phyloP scores from a whole-genome alignment of 2,329 filamentous ascomycete genomes.

The Pleomassaria siparia region DNA sequence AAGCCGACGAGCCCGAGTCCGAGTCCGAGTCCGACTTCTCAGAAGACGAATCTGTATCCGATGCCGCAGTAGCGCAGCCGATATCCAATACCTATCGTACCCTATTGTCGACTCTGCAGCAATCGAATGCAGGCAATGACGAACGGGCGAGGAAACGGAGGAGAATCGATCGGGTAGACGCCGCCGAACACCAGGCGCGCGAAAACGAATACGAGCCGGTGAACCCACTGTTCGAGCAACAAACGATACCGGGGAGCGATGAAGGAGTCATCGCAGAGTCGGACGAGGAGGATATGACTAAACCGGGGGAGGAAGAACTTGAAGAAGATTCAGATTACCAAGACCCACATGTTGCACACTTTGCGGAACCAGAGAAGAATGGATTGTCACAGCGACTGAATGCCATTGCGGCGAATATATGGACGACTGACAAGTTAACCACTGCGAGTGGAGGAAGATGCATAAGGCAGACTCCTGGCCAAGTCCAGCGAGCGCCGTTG shows the following conservation, averaged over 20 bases:
- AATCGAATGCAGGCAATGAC: constrained; percentile 39
- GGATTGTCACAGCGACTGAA: constrained; percentile 56
- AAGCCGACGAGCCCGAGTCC: constrained; percentile 21
- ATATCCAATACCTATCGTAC: constrained; percentile 54
- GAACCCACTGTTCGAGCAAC: too few species aligned
- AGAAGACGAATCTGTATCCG: constrained; percentile 19
- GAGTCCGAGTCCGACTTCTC: constrained; percentile 26
- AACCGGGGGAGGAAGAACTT: constrained; percentile 39
- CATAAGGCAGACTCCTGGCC: constrained; percentile 27
- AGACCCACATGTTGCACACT: constrained; percentile 80
- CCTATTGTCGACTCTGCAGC: constrained; percentile 58
- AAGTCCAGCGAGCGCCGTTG: constrained; percentile 15
- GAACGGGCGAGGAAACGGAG: constrained; percentile 55
- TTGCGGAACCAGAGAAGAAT: constrained; percentile 66
- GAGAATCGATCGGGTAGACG: constrained; percentile 47
- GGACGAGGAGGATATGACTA: too few species aligned
- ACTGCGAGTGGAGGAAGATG: constrained; percentile 28
- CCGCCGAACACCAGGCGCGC: background rate
- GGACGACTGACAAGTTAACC: constrained; percentile 47
- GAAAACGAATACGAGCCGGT: constrained; percentile 38
- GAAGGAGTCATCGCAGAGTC: too few species aligned
- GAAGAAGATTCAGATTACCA: constrained; percentile 14
- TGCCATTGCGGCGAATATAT: constrained; percentile 51
- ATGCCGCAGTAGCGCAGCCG: constrained; percentile 33
- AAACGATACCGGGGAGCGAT: too few species aligned